These are phyloP conservation scores for Aspergillus egyptiacus DNA, from an alignment of 495 filamentous ascomycete species.

Conservation along the genomic window DNA sequence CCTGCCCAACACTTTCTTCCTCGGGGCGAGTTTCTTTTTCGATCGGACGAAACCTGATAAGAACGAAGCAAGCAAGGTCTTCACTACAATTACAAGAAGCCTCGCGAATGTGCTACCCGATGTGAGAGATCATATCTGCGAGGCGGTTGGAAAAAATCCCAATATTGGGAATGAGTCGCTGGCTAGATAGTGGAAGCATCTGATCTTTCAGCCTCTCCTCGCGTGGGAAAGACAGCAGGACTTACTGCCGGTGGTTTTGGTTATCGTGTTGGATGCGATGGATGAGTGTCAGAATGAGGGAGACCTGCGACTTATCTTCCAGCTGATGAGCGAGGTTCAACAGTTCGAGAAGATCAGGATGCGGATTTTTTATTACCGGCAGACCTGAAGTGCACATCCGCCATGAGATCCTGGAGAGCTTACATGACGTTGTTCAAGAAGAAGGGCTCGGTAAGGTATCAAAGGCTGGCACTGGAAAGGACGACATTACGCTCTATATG, in stretches of 20 bases:
- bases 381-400: background rate
- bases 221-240: background rate
- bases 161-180: background rate
- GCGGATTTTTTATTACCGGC: background rate
- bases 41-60: background rate
- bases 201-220: background rate
- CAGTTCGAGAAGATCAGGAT: background rate
- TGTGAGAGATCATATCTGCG: background rate
- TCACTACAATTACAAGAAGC: background rate
- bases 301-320: background rate
- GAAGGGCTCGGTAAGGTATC: background rate
- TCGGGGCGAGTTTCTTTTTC: background rate
- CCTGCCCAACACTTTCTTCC: background rate
- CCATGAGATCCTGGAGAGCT: background rate
- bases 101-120: background rate
- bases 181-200: background rate
- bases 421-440: no score
- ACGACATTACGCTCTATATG: background rate
- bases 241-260: background rate
- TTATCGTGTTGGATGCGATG: background rate
- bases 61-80: background rate
- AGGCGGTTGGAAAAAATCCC: background rate
- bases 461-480: background rate
- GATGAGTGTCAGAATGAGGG: background rate
- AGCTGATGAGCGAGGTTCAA: background rate